Conservation (phyloP, 1,284 basidiomycete species). For the Fomitiporia mediterranea region DNA sequence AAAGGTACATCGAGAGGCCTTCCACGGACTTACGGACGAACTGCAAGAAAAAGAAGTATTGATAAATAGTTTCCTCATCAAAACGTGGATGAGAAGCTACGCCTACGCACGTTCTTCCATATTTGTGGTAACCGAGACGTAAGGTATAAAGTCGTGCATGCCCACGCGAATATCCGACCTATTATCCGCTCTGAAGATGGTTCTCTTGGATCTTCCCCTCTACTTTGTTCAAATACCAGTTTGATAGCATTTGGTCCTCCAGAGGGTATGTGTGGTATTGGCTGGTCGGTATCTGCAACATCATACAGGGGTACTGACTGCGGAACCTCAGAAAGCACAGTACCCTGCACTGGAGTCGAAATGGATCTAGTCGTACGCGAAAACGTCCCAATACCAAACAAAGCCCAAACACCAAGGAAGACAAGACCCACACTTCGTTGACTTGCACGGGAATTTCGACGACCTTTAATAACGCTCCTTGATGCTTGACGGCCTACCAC, state of each 20-base stretch:
- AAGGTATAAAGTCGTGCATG: constrained; percentile 86
- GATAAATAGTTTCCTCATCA: too few relatives aligned
- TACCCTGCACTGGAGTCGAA: not conserved
- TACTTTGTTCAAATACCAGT: constrained; percentile 21
- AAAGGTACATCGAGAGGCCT: constrained; percentile 90
- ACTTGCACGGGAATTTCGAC: constrained; percentile 53
- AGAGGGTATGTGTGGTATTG: not conserved
- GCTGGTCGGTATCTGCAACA: not conserved
- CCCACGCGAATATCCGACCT: constrained; percentile 88
- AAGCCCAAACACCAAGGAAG: constrained; percentile 63
- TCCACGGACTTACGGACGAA: constrained; percentile 89
- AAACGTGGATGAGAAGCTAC: too few relatives aligned
- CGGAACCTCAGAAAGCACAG: constrained; percentile 5
- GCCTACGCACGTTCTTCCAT: constrained; percentile 86
- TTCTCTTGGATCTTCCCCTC: constrained; percentile 22
- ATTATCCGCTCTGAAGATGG: constrained; percentile 55
- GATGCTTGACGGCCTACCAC: constrained; percentile 26
- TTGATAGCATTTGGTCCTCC: not conserved
- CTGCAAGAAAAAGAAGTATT: constrained; percentile 35
- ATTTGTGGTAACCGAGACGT: constrained; percentile 92
- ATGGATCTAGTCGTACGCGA: constrained; percentile 28
- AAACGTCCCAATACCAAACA: constrained; percentile 61
- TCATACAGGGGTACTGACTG: not conserved
- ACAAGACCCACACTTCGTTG: constrained; percentile 65
- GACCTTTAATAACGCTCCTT: constrained; percentile 26